These are phyloP conservation scores for Oemleria cerasiformis DNA, from an alignment of 306 rosid genomes.

Conservation along the genomic window DNA sequence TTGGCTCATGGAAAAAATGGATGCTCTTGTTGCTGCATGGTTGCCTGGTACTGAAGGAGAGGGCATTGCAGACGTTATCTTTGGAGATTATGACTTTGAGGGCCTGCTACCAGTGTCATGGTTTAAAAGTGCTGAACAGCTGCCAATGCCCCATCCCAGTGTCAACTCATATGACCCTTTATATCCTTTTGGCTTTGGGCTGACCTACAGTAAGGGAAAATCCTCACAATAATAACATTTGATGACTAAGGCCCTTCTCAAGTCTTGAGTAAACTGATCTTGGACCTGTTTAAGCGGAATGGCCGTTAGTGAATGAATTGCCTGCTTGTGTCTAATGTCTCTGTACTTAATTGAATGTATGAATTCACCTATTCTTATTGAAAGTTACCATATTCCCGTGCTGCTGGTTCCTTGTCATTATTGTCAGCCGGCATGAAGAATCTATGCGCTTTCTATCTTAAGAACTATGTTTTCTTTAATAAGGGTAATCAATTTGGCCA, in stretches of 20 bases:
- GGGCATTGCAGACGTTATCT: constrained; percentile 76
- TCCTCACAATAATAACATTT: background rate
- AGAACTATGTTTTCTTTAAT: background rate
- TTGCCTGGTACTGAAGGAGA: constrained; percentile 84
- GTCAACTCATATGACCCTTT: constrained; percentile 47
- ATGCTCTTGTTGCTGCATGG: constrained; percentile 87
- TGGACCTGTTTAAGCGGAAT: background rate
- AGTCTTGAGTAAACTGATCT: background rate
- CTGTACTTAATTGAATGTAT: background rate
- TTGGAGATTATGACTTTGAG: constrained; percentile 64
- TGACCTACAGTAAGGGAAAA: constrained; percentile 29
- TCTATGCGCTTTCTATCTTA: background rate
- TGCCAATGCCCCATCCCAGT: constrained; percentile 26
- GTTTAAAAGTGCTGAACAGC: constrained; percentile 56
- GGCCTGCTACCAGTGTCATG: constrained; percentile 80
- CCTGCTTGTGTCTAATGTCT: background rate
- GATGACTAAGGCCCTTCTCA: background rate
- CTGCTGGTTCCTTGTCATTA: background rate
- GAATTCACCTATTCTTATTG: background rate
- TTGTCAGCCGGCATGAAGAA: background rate
- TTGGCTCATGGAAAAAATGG: constrained; percentile 50
- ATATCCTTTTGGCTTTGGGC: constrained; percentile 74
- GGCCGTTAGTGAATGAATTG: background rate
- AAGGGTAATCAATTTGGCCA: background rate
- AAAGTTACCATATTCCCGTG: background rate